Evolutionary conservation across 169 alveolate genomes (phyloP), one percentile per base, ranked within the genome.

Genomic region (Blepharisma undulans): DNA sequence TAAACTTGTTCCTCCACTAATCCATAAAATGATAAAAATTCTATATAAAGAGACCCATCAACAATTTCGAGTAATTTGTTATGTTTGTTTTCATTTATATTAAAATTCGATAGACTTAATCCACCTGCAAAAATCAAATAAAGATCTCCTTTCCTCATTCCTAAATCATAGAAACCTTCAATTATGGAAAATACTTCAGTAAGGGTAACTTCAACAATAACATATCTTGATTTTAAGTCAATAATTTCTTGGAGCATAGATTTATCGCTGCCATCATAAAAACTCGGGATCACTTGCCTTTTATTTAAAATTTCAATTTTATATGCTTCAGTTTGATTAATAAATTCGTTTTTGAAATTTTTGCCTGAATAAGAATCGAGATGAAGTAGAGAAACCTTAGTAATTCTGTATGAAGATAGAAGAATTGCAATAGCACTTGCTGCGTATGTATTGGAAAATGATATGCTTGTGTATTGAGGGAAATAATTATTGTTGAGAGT

Each of bases 111-210:
- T 8, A 18, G 0, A 22, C 80, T 29, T 10, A 29, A 25, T 18
- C 29, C 33, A 8, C 36, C 33, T 48, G 7, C 66, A 10, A 48
- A 5, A 0, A 48, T 18, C 66, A 48, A 48, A 48, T 48, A 48
- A 48, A 78, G 34, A 22, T 78, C 86, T 5, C 86, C 86, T 78
- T 8, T 78, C 34, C 60, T 78, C 25, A 32, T 34, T 78, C 86
- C 86, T 78, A 78, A 25, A 6, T 78, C 86, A 14, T 78, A 78
- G 30, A 78, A 32, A 1, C 34, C 86, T 78, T 78, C 86, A 2
- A 78, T 27, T 10, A 48, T 48, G 7, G 66, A 48, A 48, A 48
- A 48, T 0, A 10, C 14, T 48, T 48, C 66, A 3, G 12, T 2
- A 48, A 10, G 1, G 0, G 66, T 2, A 48, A 48, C 66, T 48